Percentiles rank a stretch among this genome's conserved stretches.
Conservation (phyloP, 140 eudicot species). For the Senecio squalidus region DNA sequence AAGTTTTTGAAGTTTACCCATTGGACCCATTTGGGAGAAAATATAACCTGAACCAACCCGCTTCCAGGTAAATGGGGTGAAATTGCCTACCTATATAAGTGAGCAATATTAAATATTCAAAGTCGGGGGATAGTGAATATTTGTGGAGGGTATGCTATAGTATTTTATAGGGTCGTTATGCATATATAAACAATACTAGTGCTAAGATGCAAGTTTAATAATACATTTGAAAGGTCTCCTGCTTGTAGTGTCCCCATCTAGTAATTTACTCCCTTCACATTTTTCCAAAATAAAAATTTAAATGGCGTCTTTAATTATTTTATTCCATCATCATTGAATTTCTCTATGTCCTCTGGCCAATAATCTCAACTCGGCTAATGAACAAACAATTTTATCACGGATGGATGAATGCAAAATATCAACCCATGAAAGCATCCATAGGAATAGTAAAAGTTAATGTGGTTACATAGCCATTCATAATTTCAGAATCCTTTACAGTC, state of each 20-base stretch:
- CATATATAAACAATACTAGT: conserved; percentile 6
- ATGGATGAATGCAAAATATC: neutral
- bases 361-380: conserved; percentile 14
- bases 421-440: neutral
- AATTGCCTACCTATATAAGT: too few relatives aligned
- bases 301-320: neutral
- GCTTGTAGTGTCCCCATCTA: conserved; percentile 4
- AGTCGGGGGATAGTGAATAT: conserved; percentile 2
- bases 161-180: conserved; percentile 8
- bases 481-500: too few relatives aligned
- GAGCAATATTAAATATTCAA: too few relatives aligned
- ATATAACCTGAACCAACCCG: conserved; percentile 1
- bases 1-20: too few relatives aligned
- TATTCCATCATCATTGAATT: neutral
- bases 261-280: neutral
- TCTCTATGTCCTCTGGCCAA: conserved; percentile 3
- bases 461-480: too few relatives aligned
- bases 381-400: too few relatives aligned
- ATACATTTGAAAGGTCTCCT: neutral
- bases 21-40: neutral
- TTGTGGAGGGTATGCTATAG: neutral
- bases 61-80: neutral
- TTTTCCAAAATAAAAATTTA: neutral
- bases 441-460: neutral
- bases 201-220: conserved; percentile 11